Evolutionary conservation across 2,329 filamentous ascomycete genomes (phyloP).

Genomic region (Ceratocystis papillata): DNA sequence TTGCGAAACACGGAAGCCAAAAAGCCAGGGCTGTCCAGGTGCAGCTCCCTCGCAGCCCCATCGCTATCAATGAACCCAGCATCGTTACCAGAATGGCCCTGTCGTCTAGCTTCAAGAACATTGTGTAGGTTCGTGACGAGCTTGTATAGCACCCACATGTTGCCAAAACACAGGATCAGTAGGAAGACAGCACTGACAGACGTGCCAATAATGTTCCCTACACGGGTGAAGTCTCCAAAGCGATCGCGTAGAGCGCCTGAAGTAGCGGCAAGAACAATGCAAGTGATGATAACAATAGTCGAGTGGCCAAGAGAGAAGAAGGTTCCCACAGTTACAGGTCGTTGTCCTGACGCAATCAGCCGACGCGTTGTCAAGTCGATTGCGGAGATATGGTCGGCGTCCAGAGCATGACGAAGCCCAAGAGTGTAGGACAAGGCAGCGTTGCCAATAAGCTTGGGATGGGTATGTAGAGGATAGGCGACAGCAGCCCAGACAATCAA

Average conservation of each 20-base stretch:
- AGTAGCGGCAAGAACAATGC: constrained; percentile 82
- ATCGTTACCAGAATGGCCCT: constrained; percentile 28
- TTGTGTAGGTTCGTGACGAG: constrained; percentile 57
- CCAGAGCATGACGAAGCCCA: constrained; percentile 85
- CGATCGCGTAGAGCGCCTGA: constrained; percentile 68
- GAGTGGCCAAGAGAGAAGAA: constrained; percentile 92
- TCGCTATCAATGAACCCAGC: constrained; percentile 29
- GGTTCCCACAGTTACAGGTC: constrained; percentile 82
- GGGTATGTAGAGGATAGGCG: constrained; percentile 43
- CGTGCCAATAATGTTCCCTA: constrained; percentile 84
- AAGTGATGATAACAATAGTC: constrained; percentile 84
- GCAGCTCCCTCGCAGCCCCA: constrained; percentile 42
- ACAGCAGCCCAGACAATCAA: constrained; percentile 44
- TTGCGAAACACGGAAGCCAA: constrained; percentile 59
- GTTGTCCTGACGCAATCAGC: constrained; percentile 72
- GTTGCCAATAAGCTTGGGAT: constrained; percentile 59
- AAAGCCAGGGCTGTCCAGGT: constrained; percentile 66
- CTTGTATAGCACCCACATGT: constrained; percentile 73
- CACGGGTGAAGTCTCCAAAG: constrained; percentile 66
- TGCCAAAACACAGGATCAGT: constrained; percentile 70
- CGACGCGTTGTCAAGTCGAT: constrained; percentile 93
- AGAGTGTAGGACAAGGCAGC: constrained; percentile 80
- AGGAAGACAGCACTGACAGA: constrained; percentile 76
- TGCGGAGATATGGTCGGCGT: constrained; percentile 79
- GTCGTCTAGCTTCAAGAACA: constrained; percentile 41